These are phyloP conservation scores for Vanderwaltozyma tropicalis DNA, from an alignment of 805 yeast genomes.

Conservation along the genomic window DNA sequence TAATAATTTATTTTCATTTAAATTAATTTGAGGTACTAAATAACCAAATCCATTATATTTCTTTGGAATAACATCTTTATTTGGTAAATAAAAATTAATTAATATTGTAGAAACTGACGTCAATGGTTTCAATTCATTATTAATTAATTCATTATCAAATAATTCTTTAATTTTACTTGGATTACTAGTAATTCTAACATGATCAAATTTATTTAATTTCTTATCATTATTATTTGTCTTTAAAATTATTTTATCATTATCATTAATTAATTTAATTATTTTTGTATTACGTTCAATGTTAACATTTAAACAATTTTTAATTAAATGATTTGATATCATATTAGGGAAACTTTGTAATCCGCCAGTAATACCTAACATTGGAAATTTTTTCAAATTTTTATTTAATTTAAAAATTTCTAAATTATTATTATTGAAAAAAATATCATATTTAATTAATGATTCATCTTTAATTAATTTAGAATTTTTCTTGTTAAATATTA, in stretches of 20 bases:
- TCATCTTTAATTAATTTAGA: slow-evolving; percentile 13
- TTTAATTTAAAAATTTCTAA: slow-evolving; percentile 30
- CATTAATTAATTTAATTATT: not conserved
- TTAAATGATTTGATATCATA: slow-evolving; percentile 1
- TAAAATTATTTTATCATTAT: slow-evolving; percentile 1
- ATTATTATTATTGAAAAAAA: slow-evolving; percentile 31
- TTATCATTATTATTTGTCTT: not conserved
- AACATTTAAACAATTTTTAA: slow-evolving; percentile 3
- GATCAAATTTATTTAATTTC: slow-evolving; percentile 33
- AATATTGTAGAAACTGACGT: slow-evolving; percentile 45
- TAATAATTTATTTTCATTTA: slow-evolving; percentile 47
- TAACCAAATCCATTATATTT: slow-evolving; percentile 72
- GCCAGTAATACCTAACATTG: slow-evolving; percentile 47
- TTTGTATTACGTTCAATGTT: slow-evolving; percentile 2
- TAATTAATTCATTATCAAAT: slow-evolving; percentile 15
- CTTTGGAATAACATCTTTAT: slow-evolving; percentile 29
- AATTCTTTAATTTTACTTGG: slow-evolving; percentile 32
- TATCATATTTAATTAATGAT: slow-evolving; percentile 29
- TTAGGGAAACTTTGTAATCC: slow-evolving; percentile 49
- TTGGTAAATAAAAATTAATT: slow-evolving; percentile 56
- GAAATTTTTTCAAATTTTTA: slow-evolving; percentile 38
- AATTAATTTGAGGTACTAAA: slow-evolving; percentile 50
- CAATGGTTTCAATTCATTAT: slow-evolving; percentile 17
- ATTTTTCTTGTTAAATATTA: not conserved
- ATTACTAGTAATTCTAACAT: slow-evolving; percentile 50